Conservation (phyloP, 306 rosid genomes). For the Chamaecrista fasciculata region DNA sequence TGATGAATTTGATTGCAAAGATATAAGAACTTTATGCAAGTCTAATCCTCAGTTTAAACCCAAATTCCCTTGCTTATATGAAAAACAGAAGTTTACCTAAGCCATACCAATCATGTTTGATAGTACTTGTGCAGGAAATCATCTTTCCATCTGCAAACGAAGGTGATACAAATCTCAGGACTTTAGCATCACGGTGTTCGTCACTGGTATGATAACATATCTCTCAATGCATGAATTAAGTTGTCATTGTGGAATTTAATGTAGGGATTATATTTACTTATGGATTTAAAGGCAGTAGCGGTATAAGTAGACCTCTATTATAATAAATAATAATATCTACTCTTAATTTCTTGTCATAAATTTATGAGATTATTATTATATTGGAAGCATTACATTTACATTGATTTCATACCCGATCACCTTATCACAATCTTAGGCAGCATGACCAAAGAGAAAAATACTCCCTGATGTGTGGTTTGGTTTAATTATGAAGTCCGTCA, state of each 20-base stretch:
- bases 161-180: constrained; percentile 63
- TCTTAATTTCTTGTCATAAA: not conserved
- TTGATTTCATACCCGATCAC: not conserved
- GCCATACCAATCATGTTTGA: constrained; percentile 1
- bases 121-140: constrained; percentile 50
- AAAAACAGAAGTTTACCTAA: constrained; percentile 13
- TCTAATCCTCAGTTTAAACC: too few species aligned
- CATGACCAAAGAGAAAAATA: not conserved
- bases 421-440: not conserved
- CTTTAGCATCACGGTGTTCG: constrained; percentile 55
- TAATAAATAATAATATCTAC: not conserved
- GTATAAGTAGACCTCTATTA: not conserved
- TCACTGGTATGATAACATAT: constrained; percentile 64
- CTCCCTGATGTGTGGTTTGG: not conserved
- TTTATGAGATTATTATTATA: not conserved
- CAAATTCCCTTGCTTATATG: constrained; percentile 22
- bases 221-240: constrained; percentile 17
- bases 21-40: too few species aligned
- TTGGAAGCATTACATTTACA: not conserved
- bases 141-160: constrained; percentile 61
- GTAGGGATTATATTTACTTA: not conserved
- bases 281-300: constrained; percentile 5
- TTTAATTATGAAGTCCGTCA: not conserved
- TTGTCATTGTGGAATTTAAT: constrained; percentile 12
- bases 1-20: too few species aligned